Evolutionary conservation across 495 filamentous ascomycete species (phyloP).

Genomic region (Podospora didyma): DNA sequence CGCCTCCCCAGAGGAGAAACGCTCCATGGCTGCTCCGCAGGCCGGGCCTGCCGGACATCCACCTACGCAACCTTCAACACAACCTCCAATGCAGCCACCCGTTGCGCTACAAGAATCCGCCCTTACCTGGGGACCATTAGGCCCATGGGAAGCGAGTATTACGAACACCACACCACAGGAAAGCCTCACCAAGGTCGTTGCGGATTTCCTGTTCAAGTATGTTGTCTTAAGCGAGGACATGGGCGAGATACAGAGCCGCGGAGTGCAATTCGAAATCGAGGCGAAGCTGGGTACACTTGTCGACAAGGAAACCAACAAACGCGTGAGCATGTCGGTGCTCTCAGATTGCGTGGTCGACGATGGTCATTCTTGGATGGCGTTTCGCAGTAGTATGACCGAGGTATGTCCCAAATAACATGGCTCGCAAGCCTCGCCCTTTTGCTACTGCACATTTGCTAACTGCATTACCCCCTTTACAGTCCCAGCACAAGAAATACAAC

Average conservation of each 20-base stretch:
- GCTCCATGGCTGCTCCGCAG: slow-evolving; percentile 23
- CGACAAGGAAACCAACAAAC: slow-evolving; percentile 62
- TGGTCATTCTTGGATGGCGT: slow-evolving; percentile 46
- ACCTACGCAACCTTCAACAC: neutral
- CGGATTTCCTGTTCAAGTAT: slow-evolving; percentile 69
- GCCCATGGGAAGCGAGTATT: slow-evolving; percentile 73
- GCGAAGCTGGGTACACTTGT: slow-evolving; percentile 83
- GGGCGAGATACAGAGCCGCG: slow-evolving; percentile 49
- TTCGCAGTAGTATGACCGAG: slow-evolving; percentile 82
- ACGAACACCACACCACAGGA: slow-evolving; percentile 61
- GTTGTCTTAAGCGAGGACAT: slow-evolving; percentile 58
- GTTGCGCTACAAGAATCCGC: slow-evolving; percentile 4
- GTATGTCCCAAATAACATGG: slow-evolving; percentile 45
- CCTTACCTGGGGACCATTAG: slow-evolving; percentile 31
- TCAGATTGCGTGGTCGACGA: slow-evolving; percentile 64
- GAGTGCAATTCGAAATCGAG: slow-evolving; percentile 82
- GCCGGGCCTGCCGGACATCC: slow-evolving; percentile 5
- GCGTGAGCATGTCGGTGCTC: slow-evolving; percentile 58
- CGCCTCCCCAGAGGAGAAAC: slow-evolving; percentile 42
- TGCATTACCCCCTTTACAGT: slow-evolving; percentile 37
- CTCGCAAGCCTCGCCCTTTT: too few species aligned
- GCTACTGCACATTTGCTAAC: slow-evolving; percentile 3
- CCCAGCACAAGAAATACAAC: slow-evolving; percentile 75
- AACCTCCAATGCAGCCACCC: neutral
- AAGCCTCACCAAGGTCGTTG: slow-evolving; percentile 60